Conservation (phyloP, 2,329 filamentous ascomycete genomes). For the Lanzia echinophila region DNA sequence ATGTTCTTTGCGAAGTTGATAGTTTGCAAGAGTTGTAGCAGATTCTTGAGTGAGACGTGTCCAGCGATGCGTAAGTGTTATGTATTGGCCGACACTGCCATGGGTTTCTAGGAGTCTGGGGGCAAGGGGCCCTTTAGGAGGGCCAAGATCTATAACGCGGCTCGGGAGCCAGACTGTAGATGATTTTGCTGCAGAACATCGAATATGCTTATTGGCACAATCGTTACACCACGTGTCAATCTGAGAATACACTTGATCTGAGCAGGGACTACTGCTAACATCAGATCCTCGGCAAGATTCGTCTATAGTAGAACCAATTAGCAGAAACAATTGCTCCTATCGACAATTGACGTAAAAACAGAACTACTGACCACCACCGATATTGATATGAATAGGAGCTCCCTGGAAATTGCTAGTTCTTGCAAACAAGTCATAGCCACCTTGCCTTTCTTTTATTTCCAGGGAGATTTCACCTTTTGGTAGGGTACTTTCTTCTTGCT, state of each 20-base stretch:
- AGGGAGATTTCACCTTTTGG: background rate
- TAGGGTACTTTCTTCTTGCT: background rate
- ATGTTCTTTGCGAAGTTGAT: background rate
- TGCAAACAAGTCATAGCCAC: background rate
- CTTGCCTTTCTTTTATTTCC: background rate
- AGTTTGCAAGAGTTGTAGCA: background rate
- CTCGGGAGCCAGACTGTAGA: slow-evolving; percentile 1
- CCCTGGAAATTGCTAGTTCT: background rate
- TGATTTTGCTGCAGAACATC: slow-evolving; percentile 1
- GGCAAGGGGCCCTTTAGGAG: background rate
- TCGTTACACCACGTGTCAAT: slow-evolving; percentile 1
- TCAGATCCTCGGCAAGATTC: slow-evolving; percentile 2
- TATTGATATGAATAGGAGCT: background rate
- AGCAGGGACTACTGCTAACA: slow-evolving; percentile 1
- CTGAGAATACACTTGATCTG: slow-evolving; percentile 1
- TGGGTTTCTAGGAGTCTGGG: background rate
- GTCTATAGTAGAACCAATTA: background rate
- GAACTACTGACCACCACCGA: background rate
- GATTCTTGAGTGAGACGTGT: background rate
- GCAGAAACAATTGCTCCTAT: background rate
- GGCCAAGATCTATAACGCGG: slow-evolving; percentile 2
- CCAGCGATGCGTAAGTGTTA: background rate
- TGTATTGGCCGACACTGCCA: background rate
- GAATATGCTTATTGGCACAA: background rate
- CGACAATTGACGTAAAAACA: background rate